phyloP scores from a whole-genome alignment of 2,329 filamentous ascomycete genomes.

The Fusarium robinianum region DNA sequence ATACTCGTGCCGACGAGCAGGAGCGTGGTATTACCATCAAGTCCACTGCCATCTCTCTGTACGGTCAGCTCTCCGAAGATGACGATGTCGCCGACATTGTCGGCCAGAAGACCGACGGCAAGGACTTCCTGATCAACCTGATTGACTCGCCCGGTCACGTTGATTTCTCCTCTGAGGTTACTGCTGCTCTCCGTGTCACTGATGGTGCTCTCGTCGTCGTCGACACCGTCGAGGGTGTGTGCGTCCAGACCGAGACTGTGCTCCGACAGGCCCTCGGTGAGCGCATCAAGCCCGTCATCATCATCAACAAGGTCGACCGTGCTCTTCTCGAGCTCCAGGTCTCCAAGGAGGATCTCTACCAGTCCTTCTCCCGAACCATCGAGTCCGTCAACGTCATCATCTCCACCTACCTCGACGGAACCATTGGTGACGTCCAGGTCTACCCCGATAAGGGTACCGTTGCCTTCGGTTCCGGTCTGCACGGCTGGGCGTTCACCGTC shows the following conservation, averaged over 20 bases:
- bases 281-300: slow-evolving; percentile 99
- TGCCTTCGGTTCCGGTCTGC: slow-evolving; percentile 98
- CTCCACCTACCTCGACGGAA: slow-evolving; percentile 97
- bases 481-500: slow-evolving; percentile 99
- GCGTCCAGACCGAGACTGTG: slow-evolving; percentile 99
- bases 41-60: slow-evolving; percentile 99
- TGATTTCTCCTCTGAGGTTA: slow-evolving; percentile 99
- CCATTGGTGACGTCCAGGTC: slow-evolving; percentile 96
- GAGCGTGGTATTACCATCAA: slow-evolving; percentile 99
- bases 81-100: slow-evolving; percentile 96
- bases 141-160: slow-evolving; percentile 99
- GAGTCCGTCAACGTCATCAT: slow-evolving; percentile 99
- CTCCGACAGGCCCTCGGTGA: slow-evolving; percentile 98
- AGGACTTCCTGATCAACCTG: slow-evolving; percentile 99
- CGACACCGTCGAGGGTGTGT: slow-evolving; percentile 99
- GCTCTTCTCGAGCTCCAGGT: slow-evolving; percentile 99
- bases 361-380: slow-evolving; percentile 99
- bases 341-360: slow-evolving; percentile 98
- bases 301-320: slow-evolving; percentile 99
- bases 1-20: slow-evolving; percentile 97
- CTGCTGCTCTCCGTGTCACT: slow-evolving; percentile 98
- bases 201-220: slow-evolving; percentile 99
- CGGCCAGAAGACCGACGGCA: slow-evolving; percentile 83
- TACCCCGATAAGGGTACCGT: slow-evolving; percentile 98
- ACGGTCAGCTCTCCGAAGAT: slow-evolving; percentile 76